These are phyloP conservation scores for Golubevia sp. DNA, from an alignment of 1,284 basidiomycete species.

Conservation along the genomic window DNA sequence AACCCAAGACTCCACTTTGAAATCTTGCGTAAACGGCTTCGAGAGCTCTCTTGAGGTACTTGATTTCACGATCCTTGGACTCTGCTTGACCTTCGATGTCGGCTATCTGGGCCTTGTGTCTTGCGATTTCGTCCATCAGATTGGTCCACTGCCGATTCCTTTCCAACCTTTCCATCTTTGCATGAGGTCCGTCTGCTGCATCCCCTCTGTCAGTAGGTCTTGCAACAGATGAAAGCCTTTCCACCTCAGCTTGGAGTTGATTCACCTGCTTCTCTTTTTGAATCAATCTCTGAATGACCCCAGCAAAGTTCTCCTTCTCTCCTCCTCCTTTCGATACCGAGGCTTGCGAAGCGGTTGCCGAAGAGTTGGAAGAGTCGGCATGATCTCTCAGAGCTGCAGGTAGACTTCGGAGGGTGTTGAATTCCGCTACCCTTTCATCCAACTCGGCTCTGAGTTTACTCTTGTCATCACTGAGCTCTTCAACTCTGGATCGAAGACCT, in stretches of 20 bases:
- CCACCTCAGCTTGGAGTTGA: constrained; percentile 75
- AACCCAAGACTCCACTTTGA: constrained; percentile 21
- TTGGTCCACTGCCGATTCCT: constrained; percentile 78
- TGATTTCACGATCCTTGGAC: constrained; percentile 74
- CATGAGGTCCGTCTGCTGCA: constrained; percentile 21
- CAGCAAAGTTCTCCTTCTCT: constrained; percentile 68
- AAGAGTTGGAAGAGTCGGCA: constrained; percentile 7
- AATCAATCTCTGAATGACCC: constrained; percentile 78
- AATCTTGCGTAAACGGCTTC: constrained; percentile 82
- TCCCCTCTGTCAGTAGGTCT: constrained; percentile 20
- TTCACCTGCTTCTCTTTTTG: constrained; percentile 83
- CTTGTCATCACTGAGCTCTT: constrained; percentile 72
- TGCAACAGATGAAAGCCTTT: constrained; percentile 61
- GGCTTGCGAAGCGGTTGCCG: constrained; percentile 7
- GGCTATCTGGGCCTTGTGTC: constrained; percentile 70
- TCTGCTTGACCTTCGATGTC: constrained; percentile 67
- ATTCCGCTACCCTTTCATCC: constrained; percentile 70
- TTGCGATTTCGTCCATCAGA: constrained; percentile 76
- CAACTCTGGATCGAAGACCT: constrained; percentile 68
- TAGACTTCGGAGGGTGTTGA: constrained; percentile 71
- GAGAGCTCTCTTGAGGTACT: constrained; percentile 78
- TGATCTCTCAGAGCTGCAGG: constrained; percentile 7
- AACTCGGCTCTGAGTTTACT: constrained; percentile 67
- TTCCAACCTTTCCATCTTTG: constrained; percentile 76
- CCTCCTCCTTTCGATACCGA: constrained; percentile 21